A percentile compares a stretch with the other conserved stretches of the same genome.
phyloP scores from a whole-genome alignment of 2,329 filamentous ascomycete genomes.

The Stachybotrys elegans region DNA sequence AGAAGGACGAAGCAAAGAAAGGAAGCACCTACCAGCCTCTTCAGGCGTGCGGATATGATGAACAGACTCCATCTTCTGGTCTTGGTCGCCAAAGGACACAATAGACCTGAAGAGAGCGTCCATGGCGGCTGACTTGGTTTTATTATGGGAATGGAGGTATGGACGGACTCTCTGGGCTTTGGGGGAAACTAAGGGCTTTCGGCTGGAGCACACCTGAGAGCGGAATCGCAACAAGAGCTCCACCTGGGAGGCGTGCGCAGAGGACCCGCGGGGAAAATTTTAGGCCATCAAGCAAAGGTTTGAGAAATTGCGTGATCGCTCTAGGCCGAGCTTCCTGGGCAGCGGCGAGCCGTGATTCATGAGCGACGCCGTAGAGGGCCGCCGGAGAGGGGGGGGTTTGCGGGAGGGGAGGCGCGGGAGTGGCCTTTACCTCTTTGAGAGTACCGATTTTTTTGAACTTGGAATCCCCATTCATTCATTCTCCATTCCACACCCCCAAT shows the following conservation, averaged over 20 bases:
- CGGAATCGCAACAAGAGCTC: background rate
- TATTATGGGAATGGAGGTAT: slow-evolving; percentile 3
- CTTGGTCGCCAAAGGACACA: slow-evolving; percentile 17
- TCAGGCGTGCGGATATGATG: slow-evolving; percentile 52
- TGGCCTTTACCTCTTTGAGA: no score
- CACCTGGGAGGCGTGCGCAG: background rate
- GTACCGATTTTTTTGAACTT: no score
- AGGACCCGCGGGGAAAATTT: background rate
- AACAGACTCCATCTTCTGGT: slow-evolving; percentile 35
- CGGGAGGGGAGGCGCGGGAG: no score
- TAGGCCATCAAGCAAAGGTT: background rate
- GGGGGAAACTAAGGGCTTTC: no score
- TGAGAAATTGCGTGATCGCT: slow-evolving; percentile 3
- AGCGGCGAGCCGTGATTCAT: no score
- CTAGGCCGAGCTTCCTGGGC: no score
- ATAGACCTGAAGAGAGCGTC: slow-evolving; percentile 28
- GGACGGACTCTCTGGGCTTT: background rate
- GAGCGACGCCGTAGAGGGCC: no score
- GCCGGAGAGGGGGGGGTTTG: no score
- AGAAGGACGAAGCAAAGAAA: background rate
- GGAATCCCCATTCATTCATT: no score
- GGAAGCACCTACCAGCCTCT: slow-evolving; percentile 53
- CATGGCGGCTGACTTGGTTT: slow-evolving; percentile 26
- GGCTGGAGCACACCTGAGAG: no score
- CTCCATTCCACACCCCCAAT: no score